These are phyloP conservation scores for Russula dissimulans DNA, from an alignment of 768 basidiomycete genomes.

Conservation along the genomic window DNA sequence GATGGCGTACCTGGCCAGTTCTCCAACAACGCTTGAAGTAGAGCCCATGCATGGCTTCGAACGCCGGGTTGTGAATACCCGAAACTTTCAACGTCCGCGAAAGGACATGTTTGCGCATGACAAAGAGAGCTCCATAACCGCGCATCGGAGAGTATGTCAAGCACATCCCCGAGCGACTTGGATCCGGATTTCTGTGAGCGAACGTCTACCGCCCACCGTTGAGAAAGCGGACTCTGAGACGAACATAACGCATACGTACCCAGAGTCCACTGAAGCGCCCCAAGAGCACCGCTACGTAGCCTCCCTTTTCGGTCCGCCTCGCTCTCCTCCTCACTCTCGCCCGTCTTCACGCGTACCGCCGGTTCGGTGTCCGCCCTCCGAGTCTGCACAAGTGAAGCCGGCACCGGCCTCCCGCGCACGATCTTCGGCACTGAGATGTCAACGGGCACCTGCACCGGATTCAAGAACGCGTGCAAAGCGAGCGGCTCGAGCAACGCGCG, in stretches of 20 bases:
- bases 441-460: slow-evolving; percentile 47
- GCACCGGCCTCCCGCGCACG: slow-evolving; percentile 26
- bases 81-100: slow-evolving; percentile 38
- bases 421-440: slow-evolving; percentile 27
- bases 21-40: slow-evolving; percentile 39
- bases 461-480: slow-evolving; percentile 48
- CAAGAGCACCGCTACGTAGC: slow-evolving; percentile 58
- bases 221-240: background rate
- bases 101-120: slow-evolving; percentile 35
- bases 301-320: slow-evolving; percentile 63
- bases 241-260: slow-evolving; percentile 33
- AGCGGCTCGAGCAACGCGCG: slow-evolving; percentile 51
- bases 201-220: slow-evolving; percentile 6
- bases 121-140: slow-evolving; percentile 53
- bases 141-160: slow-evolving; percentile 39
- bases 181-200: background rate
- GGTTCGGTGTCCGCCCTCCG: slow-evolving; percentile 27
- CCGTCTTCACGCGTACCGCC: slow-evolving; percentile 29
- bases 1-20: slow-evolving; percentile 35
- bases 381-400: slow-evolving; percentile 19
- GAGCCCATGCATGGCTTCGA: slow-evolving; percentile 59
- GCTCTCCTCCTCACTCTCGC: slow-evolving; percentile 57
- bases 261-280: slow-evolving; percentile 52
- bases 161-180: slow-evolving; percentile 24
- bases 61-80: slow-evolving; percentile 64